Evolutionary conservation across 2,329 filamentous ascomycete genomes (phyloP).

Genomic region (Pseudohalonectria lignicola): DNA sequence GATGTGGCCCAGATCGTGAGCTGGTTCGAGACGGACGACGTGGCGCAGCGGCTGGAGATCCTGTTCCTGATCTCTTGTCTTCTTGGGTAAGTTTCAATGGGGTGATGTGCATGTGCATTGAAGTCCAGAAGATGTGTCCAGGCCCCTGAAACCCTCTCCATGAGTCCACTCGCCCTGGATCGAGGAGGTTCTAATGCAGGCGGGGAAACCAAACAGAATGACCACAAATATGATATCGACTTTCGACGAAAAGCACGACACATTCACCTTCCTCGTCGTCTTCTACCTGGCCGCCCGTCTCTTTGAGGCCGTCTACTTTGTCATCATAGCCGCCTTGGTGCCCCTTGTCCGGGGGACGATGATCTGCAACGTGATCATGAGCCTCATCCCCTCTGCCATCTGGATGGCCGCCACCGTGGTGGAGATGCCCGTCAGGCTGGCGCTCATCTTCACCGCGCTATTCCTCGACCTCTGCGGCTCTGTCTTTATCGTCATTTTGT

Average conservation of each 20-base stretch:
- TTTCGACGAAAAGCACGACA: slow-evolving; percentile 34
- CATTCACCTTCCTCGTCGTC: slow-evolving; percentile 45
- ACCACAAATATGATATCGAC: slow-evolving; percentile 52
- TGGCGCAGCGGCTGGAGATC: slow-evolving; percentile 45
- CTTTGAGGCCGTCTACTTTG: slow-evolving; percentile 35
- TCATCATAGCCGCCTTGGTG: slow-evolving; percentile 33
- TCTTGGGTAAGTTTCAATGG: too few species aligned
- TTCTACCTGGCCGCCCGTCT: slow-evolving; percentile 51
- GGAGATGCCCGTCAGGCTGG: slow-evolving; percentile 40
- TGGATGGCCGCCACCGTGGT: slow-evolving; percentile 52
- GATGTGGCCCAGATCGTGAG: slow-evolving; percentile 45
- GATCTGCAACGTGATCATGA: slow-evolving; percentile 32
- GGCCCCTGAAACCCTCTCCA: too few species aligned
- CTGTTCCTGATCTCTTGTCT: slow-evolving; percentile 51
- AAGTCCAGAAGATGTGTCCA: too few species aligned
- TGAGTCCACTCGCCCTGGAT: not conserved
- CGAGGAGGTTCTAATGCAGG: slow-evolving; percentile 3
- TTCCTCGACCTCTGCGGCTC: slow-evolving; percentile 39
- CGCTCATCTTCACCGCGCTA: slow-evolving; percentile 44
- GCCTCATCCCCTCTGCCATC: slow-evolving; percentile 35
- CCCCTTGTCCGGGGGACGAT: slow-evolving; percentile 49
- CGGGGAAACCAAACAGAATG: too few species aligned
- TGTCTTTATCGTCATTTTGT: slow-evolving; percentile 28
- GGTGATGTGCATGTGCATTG: slow-evolving; percentile 5
- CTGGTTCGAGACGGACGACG: slow-evolving; percentile 54